phyloP scores from a whole-genome alignment of 768 basidiomycete species.

The Gloeostereum incarnatum region DNA sequence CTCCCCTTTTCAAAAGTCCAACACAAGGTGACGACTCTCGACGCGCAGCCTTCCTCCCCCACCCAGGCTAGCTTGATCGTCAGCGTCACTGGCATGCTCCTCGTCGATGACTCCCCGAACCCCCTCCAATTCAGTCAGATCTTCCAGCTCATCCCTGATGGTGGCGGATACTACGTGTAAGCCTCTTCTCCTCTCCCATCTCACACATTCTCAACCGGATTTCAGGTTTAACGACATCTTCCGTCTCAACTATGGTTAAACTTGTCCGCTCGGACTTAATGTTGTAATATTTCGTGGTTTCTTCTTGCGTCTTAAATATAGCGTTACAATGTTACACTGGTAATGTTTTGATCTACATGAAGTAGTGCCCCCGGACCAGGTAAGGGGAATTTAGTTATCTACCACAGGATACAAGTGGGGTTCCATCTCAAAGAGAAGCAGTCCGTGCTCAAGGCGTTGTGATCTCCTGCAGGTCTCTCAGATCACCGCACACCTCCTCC shows the following conservation, averaged over 20 bases:
- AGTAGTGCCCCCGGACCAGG: too few species aligned
- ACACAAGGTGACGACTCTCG: constrained; percentile 76
- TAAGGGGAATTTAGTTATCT: too few species aligned
- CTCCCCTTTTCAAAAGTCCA: constrained; percentile 77
- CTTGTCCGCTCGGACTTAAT: too few species aligned
- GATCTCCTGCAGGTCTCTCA: too few species aligned
- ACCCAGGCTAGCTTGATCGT: constrained; percentile 55
- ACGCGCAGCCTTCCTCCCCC: constrained; percentile 78
- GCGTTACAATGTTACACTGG: too few species aligned
- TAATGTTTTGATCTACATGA: too few species aligned
- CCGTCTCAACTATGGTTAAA: constrained; percentile 74
- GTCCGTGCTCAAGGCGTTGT: too few species aligned
- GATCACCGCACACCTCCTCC: too few species aligned
- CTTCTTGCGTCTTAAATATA: too few species aligned
- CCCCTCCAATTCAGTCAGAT: constrained; percentile 88
- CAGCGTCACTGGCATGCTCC: constrained; percentile 79
- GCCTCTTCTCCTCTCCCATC: constrained; percentile 16
- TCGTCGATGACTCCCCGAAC: constrained; percentile 71
- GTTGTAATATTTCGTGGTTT: too few species aligned
- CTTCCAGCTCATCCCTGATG: constrained; percentile 85
- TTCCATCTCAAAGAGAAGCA: too few species aligned
- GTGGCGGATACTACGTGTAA: constrained; percentile 75
- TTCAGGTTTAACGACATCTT: constrained; percentile 70
- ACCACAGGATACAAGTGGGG: too few species aligned
- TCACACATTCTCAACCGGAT: neutral